Conservation (phyloP, 208 protist species). For the Trypanosoma vivax region DNA sequence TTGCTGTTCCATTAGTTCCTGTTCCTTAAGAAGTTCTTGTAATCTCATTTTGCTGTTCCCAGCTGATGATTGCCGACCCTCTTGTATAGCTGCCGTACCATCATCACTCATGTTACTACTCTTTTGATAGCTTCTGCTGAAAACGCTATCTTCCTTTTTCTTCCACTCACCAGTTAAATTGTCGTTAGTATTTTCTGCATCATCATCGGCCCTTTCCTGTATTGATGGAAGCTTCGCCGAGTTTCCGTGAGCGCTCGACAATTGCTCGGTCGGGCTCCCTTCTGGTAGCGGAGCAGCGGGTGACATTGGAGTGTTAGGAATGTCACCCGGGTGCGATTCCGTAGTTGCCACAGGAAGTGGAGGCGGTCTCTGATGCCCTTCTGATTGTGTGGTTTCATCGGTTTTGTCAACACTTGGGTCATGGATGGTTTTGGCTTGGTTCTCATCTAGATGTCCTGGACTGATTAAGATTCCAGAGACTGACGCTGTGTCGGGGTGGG, state of each 20-base stretch:
- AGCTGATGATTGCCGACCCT: neutral
- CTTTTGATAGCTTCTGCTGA: neutral
- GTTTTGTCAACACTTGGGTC: slow-evolving; percentile 13
- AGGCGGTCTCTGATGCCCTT: slow-evolving; percentile 24
- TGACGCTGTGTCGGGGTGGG: slow-evolving; percentile 10
- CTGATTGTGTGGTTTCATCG: slow-evolving; percentile 13
- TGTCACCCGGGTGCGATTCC: slow-evolving; percentile 20
- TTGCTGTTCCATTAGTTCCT: slow-evolving; percentile 42
- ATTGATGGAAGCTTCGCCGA: slow-evolving; percentile 5
- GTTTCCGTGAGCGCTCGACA: slow-evolving; percentile 9
- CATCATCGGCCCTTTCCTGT: neutral
- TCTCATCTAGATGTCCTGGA: too few relatives aligned
- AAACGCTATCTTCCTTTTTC: neutral
- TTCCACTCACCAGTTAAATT: neutral
- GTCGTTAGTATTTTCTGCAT: neutral
- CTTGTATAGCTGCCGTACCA: too few relatives aligned
- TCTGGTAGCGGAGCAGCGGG: too few relatives aligned
- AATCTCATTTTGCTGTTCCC: slow-evolving; percentile 23
- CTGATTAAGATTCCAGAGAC: slow-evolving; percentile 49
- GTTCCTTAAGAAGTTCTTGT: slow-evolving; percentile 57
- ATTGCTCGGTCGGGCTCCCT: neutral
- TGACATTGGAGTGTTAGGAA: slow-evolving; percentile 18
- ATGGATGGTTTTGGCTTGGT: too few relatives aligned
- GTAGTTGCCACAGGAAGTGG: slow-evolving; percentile 16
- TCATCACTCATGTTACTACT: neutral